Evolutionary conservation across 805 yeast genomes (phyloP).

Genomic region (Cyberlindnera americana): DNA sequence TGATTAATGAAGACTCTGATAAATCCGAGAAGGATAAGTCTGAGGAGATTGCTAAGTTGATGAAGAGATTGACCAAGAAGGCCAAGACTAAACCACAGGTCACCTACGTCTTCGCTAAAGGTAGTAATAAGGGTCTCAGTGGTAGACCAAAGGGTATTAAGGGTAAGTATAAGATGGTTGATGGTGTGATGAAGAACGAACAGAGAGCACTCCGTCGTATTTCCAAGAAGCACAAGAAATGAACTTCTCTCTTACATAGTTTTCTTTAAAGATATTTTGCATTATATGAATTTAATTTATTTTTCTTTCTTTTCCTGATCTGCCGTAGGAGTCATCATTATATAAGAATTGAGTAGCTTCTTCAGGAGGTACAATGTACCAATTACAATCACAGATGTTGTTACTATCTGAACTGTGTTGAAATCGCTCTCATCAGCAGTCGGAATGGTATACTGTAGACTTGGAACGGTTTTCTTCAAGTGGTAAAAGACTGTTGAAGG

Average conservation of each 20-base stretch:
- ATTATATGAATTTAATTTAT: background rate
- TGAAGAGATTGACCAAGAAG: conserved; percentile 76
- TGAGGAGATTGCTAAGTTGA: conserved; percentile 82
- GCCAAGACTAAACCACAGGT: conserved; percentile 73
- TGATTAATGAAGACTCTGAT: conserved; percentile 81
- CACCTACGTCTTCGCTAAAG: conserved; percentile 84
- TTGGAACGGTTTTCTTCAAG: conserved; percentile 16
- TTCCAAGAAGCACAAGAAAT: conserved; percentile 77
- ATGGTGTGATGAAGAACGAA: conserved; percentile 96
- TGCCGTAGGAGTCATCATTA: background rate
- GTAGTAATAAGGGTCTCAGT: conserved; percentile 76
- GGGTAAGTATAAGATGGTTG: conserved; percentile 99
- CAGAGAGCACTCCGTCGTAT: conserved; percentile 89
- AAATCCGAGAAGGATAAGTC: conserved; percentile 94
- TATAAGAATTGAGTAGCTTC: conserved; percentile 19
- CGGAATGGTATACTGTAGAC: conserved; percentile 37
- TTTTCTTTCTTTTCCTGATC: conserved; percentile 5
- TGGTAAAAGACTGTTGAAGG: conserved; percentile 41
- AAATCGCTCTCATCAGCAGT: conserved; percentile 34
- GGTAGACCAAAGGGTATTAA: conserved; percentile 97
- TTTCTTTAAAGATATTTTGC: background rate
- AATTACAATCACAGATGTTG: conserved; percentile 32
- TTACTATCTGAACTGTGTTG: conserved; percentile 31
- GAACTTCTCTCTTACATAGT: conserved; percentile 9
- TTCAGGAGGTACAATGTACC: conserved; percentile 33